Evolutionary conservation across 495 filamentous ascomycete genomes (phyloP).

Genomic region (Daldinia caldariorum): DNA sequence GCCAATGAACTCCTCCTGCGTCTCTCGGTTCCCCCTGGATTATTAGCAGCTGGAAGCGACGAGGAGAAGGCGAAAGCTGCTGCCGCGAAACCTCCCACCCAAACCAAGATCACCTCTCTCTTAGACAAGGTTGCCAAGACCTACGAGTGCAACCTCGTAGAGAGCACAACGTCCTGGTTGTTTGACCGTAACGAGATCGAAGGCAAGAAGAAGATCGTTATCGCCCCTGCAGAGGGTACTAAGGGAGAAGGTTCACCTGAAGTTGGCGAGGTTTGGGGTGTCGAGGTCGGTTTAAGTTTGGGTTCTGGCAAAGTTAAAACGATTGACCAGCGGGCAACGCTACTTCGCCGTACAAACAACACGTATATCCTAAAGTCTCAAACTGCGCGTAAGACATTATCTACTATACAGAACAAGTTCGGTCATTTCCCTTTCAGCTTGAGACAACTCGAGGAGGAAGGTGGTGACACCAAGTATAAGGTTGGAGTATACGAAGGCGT

Average conservation of each 20-base stretch:
- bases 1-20: slow-evolving; percentile 94
- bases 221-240: slow-evolving; percentile 82
- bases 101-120: slow-evolving; percentile 83
- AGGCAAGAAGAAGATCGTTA: slow-evolving; percentile 96
- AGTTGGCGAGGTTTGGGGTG: slow-evolving; percentile 95
- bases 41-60: slow-evolving; percentile 82
- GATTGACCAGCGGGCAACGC: slow-evolving; percentile 83
- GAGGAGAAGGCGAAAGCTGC: slow-evolving; percentile 95
- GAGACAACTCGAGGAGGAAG: slow-evolving; percentile 94
- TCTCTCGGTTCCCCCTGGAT: slow-evolving; percentile 87
- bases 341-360: slow-evolving; percentile 90
- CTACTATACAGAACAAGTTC: slow-evolving; percentile 95
- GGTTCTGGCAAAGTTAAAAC: slow-evolving; percentile 95
- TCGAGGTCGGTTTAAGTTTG: slow-evolving; percentile 90
- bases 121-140: slow-evolving; percentile 91
- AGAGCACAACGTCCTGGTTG: slow-evolving; percentile 96
- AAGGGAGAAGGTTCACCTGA: slow-evolving; percentile 93
- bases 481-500: slow-evolving; percentile 92
- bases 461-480: slow-evolving; percentile 83
- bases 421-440: slow-evolving; percentile 97
- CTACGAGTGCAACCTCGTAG: slow-evolving; percentile 92
- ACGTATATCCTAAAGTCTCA: slow-evolving; percentile 92
- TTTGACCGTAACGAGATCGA: slow-evolving; percentile 98
- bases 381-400: slow-evolving; percentile 87
- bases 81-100: slow-evolving; percentile 78